A percentile compares a stretch with the other conserved stretches of the same genome.
These are phyloP conservation scores for Aspergillus tanneri DNA, from an alignment of 2,329 filamentous ascomycete genomes.

Conservation along the genomic window DNA sequence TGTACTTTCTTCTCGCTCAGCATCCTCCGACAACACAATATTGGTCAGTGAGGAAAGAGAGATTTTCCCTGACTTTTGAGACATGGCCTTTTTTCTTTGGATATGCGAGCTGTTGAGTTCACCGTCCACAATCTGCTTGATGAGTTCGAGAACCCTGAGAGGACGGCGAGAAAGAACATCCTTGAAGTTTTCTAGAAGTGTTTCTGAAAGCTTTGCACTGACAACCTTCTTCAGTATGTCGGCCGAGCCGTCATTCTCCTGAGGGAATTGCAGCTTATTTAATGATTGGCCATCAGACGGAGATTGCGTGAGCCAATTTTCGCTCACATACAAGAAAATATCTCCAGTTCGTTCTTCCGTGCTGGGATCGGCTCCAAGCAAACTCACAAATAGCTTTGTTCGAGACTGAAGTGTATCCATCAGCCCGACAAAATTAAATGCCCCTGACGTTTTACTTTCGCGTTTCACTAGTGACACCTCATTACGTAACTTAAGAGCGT, in stretches of 20 bases:
- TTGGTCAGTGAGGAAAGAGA: constrained; percentile 39
- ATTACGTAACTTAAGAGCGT: constrained; percentile 22
- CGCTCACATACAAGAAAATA: constrained; percentile 44
- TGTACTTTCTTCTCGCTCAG: constrained; percentile 14
- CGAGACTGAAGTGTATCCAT: constrained; percentile 38
- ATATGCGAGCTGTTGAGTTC: constrained; percentile 27
- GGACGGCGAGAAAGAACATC: constrained; percentile 43
- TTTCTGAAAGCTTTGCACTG: constrained; percentile 44
- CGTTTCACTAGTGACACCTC: constrained; percentile 32
- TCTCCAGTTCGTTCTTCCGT: constrained; percentile 42
- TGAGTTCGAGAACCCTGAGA: constrained; percentile 41
- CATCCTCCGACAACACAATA: constrained; percentile 28
- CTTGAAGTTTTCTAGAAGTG: constrained; percentile 44
- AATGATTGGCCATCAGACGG: constrained; percentile 8
- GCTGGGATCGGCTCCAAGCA: constrained; percentile 41
- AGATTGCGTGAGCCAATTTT: constrained; percentile 41
- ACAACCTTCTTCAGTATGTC: constrained; percentile 38
- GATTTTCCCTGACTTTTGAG: constrained; percentile 19
- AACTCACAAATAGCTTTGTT: constrained; percentile 37
- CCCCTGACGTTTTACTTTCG: constrained; percentile 10
- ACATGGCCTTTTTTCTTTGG: constrained; percentile 8
- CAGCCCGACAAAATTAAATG: constrained; percentile 32
- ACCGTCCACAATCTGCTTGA: constrained; percentile 43
- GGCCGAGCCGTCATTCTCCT: constrained; percentile 24
- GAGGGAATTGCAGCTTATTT: constrained; percentile 14